Evolutionary conservation across 495 filamentous ascomycete genomes (phyloP), one percentile per base, ranked within the genome.

Genomic region (Podospora conica): DNA sequence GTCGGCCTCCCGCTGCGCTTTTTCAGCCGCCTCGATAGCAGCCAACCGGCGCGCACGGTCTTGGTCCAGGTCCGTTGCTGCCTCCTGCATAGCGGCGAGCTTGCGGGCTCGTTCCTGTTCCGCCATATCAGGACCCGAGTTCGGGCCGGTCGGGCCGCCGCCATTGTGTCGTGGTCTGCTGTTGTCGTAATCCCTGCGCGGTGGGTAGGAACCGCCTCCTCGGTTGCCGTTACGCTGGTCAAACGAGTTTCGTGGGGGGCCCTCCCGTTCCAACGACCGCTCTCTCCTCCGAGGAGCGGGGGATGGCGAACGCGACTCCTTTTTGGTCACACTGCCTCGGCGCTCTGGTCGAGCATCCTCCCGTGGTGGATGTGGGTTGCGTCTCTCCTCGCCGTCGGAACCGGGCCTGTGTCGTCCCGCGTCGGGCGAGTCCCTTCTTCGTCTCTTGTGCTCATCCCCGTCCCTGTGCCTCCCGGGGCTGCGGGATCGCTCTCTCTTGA

Each of bases 1-100:
- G 57, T 96, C 91, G 1, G 82, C 83, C 70, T 90, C 87, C 31
- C 80, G 78, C 67, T 86, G 84, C 20, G 79, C 75, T 57, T 87
- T 80, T 66, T 96, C 92, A 62, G 82, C 81, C 53, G 85, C 84
- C 29, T 83, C 84, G 53, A 95, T 81, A 5, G 87, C 84, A 1
- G 86, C 84, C 22, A 97, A 79, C 25, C 93, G 86, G 55, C 84
- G 83, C 58, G 86, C 85, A 21, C 95, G 90, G 58, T 90, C 87
- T 48, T 82, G 69, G 74, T 97, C 91, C 66, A 98, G 81, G 12
- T 90, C 85, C 3, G 82, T 81, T n/a, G 95, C 95, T 62, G 91
- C 91, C 24, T 85, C 83, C 71, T 92, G 91, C 95, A 98, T 98
- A 33, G 88, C 90, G 20, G 90, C 91, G 5, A 98, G 80, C 71